Base-by-base conservation (phyloP, 2,329 filamentous ascomycete genomes). In the Penicillium sp. region DNA sequence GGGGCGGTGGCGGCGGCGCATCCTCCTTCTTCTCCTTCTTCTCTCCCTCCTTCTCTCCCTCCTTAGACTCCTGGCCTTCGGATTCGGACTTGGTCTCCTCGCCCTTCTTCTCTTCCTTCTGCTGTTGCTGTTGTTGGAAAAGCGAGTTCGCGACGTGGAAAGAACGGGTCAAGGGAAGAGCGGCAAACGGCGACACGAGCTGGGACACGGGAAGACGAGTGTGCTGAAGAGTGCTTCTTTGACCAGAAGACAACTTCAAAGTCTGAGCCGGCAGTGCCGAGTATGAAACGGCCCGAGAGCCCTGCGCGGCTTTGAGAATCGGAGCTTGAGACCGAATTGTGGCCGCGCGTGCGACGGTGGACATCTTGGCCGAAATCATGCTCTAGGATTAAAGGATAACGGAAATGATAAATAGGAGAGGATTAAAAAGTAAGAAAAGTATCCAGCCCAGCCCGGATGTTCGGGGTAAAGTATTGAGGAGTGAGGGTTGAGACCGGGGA, bases 1-100 rank as follows among this genome's bases (percentile, higher is more conserved):
- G 95, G 21, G 93, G 93, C n/a, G 95, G 93, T 14, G 93, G 93
- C 23, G 93, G 91, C 13, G 93, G 88, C 27, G 85, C 76, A 37
- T 81, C 78, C 60, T 92, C 86, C 67, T 91, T 85, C 68, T 85
- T 80, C 56, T 83, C 78, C 50, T 83, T 78, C 45, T 77, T 70
- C 42, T 81, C 76, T 58, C 77, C 76, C 42, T 74, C 62, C 45
- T 77, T 70, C 42, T 81, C 76, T 58, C 77, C 76, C 42, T 74
- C 62, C 71, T 76, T 61, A 50, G 64, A 50, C 48, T 74, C 69
- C 35, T 72, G 66, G 7, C 55, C 72, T 35, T 77, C 66, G 27
- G 42, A 46, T 46, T 53, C 42, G 25, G 50, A 53, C 42, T 52
- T 43, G 29, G 29, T 76, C 49, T 76, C 66, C 46, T 77, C 70